These are phyloP conservation scores for Backusella mclennaniae DNA, from an alignment of 192 early-diverging fungal genomes.

Conservation along the genomic window DNA sequence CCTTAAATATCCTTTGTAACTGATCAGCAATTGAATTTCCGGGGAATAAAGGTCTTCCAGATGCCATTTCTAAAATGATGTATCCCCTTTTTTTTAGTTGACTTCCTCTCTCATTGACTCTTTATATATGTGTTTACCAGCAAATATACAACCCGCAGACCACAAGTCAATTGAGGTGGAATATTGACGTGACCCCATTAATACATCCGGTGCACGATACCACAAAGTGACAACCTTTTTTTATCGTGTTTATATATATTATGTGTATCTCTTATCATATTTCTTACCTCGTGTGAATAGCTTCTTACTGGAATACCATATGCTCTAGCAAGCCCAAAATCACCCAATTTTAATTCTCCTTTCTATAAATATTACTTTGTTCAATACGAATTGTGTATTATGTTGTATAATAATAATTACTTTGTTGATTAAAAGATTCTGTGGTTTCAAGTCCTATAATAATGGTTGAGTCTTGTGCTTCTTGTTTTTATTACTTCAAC, in stretches of 20 bases:
- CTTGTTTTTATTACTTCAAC: not conserved
- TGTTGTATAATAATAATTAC: slow-evolving; percentile 20
- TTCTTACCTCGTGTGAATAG: slow-evolving; percentile 76
- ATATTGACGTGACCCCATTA: slow-evolving; percentile 88
- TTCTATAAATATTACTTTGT: slow-evolving; percentile 34
- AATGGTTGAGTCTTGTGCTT: not conserved
- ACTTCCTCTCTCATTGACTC: not conserved
- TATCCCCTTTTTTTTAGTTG: not conserved
- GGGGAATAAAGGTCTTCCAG: slow-evolving; percentile 88
- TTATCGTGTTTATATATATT: not conserved
- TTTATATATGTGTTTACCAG: slow-evolving; percentile 41
- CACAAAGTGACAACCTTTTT: slow-evolving; percentile 76
- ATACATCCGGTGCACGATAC: slow-evolving; percentile 87
- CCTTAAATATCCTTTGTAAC: slow-evolving; percentile 87
- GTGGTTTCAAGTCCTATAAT: slow-evolving; percentile 76
- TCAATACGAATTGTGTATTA: not conserved
- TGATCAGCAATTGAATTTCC: slow-evolving; percentile 89
- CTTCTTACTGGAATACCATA: slow-evolving; percentile 93
- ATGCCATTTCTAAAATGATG: slow-evolving; percentile 66
- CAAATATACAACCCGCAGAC: slow-evolving; percentile 88
- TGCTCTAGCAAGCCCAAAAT: slow-evolving; percentile 96
- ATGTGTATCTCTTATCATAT: not conserved
- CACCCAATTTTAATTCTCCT: slow-evolving; percentile 80
- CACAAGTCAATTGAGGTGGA: slow-evolving; percentile 87
- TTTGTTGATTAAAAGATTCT: slow-evolving; percentile 95